These are phyloP conservation scores for Aspergillus sp. DNA, from an alignment of 2,329 filamentous ascomycete species.

Conservation along the genomic window DNA sequence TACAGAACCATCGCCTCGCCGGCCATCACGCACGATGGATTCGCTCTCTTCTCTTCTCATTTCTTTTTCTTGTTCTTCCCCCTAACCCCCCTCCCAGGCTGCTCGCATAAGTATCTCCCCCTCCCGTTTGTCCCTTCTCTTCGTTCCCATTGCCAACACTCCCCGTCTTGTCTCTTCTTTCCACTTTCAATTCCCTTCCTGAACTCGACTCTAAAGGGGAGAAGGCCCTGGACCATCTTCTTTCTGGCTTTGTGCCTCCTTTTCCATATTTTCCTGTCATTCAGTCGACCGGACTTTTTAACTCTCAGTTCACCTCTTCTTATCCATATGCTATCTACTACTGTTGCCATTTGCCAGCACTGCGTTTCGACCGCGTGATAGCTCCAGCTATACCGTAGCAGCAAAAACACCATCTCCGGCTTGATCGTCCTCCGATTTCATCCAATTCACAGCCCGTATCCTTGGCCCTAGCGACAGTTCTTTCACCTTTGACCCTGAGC, in stretches of 20 bases:
- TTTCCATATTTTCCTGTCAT: slow-evolving; percentile 5
- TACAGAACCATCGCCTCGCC: no score
- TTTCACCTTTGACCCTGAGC: neutral
- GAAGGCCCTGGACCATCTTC: neutral
- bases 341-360: slow-evolving; percentile 4
- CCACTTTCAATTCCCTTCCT: neutral
- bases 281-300: slow-evolving; percentile 3
- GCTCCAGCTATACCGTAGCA: slow-evolving; percentile 12
- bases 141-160: neutral
- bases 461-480: slow-evolving; percentile 8
- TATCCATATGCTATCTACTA: slow-evolving; percentile 16
- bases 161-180: neutral
- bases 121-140: neutral
- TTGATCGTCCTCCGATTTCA: neutral
- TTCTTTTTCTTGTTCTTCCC: no score
- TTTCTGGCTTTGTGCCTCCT: neutral
- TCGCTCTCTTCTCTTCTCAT: neutral
- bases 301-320: neutral
- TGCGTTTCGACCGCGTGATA: slow-evolving; percentile 14
- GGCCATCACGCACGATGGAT: no score
- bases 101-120: neutral
- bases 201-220: neutral
- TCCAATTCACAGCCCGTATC: slow-evolving; percentile 4
- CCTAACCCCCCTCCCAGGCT: no score
- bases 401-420: neutral